A percentile compares a stretch with the other conserved stretches of the same genome.
phyloP scores from a whole-genome alignment of 2,329 filamentous ascomycete species.

The Exserohilum turcica region DNA sequence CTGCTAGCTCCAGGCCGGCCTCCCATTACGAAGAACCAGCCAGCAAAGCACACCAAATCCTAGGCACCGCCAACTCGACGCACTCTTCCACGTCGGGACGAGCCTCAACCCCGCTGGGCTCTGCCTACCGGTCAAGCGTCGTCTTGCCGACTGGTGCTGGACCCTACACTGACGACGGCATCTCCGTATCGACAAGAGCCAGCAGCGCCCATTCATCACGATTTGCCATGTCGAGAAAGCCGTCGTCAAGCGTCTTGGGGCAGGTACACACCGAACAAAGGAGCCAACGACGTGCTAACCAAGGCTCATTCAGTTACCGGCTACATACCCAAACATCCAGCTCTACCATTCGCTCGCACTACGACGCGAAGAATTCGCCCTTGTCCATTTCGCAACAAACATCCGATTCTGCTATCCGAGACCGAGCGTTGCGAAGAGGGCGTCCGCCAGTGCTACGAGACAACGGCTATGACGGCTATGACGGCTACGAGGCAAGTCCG shows the following conservation, averaged over 20 bases:
- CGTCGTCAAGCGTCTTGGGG: slow-evolving; percentile 45
- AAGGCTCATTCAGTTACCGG: slow-evolving; percentile 36
- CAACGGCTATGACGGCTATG: slow-evolving; percentile 15
- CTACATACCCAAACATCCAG: slow-evolving; percentile 43
- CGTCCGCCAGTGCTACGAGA: slow-evolving; percentile 34
- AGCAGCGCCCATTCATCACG: slow-evolving; percentile 21
- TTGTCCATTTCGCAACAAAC: slow-evolving; percentile 53
- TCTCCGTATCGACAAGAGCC: slow-evolving; percentile 27
- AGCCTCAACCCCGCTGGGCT: slow-evolving; percentile 29
- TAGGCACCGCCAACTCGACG: slow-evolving; percentile 43
- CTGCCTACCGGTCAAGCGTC: slow-evolving; percentile 41
- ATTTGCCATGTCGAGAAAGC: slow-evolving; percentile 35
- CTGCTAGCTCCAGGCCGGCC: slow-evolving; percentile 30
- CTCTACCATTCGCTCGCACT: slow-evolving; percentile 51
- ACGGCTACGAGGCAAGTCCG: slow-evolving; percentile 22
- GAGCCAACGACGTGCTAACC: slow-evolving; percentile 33
- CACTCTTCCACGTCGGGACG: slow-evolving; percentile 33
- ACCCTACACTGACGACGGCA: slow-evolving; percentile 32
- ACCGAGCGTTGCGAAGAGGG: slow-evolving; percentile 51
- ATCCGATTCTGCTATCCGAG: slow-evolving; percentile 51
- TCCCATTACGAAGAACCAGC: slow-evolving; percentile 30
- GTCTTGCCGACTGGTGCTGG: slow-evolving; percentile 39
- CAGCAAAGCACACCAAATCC: slow-evolving; percentile 46
- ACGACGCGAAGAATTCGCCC: slow-evolving; percentile 50
- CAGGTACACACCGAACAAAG: slow-evolving; percentile 27